A percentile compares a stretch with the other conserved stretches of the same genome.
These are phyloP conservation scores for Lentinula guzmanii DNA, from an alignment of 768 basidiomycete species.

Conservation along the genomic window DNA sequence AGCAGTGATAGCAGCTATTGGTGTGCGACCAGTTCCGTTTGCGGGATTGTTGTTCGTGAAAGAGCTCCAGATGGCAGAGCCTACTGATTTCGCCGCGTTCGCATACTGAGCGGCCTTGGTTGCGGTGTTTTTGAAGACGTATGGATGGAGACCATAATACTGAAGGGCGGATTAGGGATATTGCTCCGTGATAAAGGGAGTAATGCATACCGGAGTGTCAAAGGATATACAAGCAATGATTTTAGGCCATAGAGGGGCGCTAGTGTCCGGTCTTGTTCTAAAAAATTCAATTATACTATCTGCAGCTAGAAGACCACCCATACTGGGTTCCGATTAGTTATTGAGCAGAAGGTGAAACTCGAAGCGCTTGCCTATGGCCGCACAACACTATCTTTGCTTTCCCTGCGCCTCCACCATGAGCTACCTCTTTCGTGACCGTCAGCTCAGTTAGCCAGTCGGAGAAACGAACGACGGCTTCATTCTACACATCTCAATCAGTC, in stretches of 20 bases:
- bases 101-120: conserved; percentile 71
- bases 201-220: conserved; percentile 79
- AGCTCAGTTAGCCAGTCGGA: conserved; percentile 91
- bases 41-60: conserved; percentile 27
- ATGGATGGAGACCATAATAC: conserved; percentile 86
- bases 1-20: conserved; percentile 27
- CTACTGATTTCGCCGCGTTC: conserved; percentile 56
- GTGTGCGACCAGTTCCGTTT: neutral
- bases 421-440: conserved; percentile 80
- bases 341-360: neutral
- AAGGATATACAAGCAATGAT: conserved; percentile 83
- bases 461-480: conserved; percentile 76
- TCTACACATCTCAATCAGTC: conserved; percentile 30
- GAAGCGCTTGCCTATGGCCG: conserved; percentile 69
- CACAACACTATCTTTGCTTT: conserved; percentile 81
- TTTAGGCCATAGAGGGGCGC: conserved; percentile 78
- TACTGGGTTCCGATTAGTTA: conserved; percentile 39
- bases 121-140: conserved; percentile 78
- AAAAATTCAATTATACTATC: conserved; percentile 76
- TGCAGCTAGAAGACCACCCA: conserved; percentile 88
- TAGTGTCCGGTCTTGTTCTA: conserved; percentile 55
- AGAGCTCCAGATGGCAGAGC: conserved; percentile 55
- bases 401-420: conserved; percentile 69
- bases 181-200: neutral
- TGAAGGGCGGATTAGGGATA: conserved; percentile 21